Evolutionary conservation across 257 asterid genomes (phyloP).

Genomic region (Nicotiana obtusifolia): DNA sequence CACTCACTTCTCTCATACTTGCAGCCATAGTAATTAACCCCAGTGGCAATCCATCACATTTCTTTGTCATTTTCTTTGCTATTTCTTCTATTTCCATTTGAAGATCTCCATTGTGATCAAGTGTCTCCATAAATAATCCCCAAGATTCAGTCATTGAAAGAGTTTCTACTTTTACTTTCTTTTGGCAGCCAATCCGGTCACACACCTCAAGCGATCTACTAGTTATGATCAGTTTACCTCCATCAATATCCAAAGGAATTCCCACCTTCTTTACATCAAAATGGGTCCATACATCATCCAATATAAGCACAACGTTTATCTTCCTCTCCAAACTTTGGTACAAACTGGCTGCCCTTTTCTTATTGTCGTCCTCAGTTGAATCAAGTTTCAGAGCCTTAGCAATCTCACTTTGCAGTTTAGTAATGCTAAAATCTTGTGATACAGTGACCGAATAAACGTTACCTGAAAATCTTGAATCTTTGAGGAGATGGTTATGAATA

Average conservation of each 20-base stretch:
- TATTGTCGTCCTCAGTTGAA: neutral
- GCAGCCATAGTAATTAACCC: constrained; percentile 21
- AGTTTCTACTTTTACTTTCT: constrained; percentile 14
- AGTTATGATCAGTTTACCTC: constrained; percentile 18
- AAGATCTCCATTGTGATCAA: constrained; percentile 14
- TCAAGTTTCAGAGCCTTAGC: neutral
- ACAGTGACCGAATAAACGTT: neutral
- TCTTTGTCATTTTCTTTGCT: constrained; percentile 19
- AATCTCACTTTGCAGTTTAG: neutral
- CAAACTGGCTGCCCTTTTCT: neutral
- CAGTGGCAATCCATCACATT: constrained; percentile 25
- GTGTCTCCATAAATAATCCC: constrained; percentile 16
- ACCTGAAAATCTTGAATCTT: neutral
- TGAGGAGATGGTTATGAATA: neutral
- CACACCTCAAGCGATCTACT: constrained; percentile 14
- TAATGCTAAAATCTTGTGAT: constrained; percentile 2
- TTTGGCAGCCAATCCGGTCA: constrained; percentile 15
- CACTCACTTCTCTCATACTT: constrained; percentile 26
- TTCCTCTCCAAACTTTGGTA: neutral
- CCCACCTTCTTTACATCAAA: constrained; percentile 9
- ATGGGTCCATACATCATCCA: constrained; percentile 15
- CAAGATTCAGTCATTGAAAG: constrained; percentile 19
- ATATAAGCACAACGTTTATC: constrained; percentile 4
- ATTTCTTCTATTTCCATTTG: constrained; percentile 14
- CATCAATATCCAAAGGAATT: neutral